Base-by-base conservation (phyloP, 352 stramenopile genomes). In the Elongisporangium anandrum region DNA sequence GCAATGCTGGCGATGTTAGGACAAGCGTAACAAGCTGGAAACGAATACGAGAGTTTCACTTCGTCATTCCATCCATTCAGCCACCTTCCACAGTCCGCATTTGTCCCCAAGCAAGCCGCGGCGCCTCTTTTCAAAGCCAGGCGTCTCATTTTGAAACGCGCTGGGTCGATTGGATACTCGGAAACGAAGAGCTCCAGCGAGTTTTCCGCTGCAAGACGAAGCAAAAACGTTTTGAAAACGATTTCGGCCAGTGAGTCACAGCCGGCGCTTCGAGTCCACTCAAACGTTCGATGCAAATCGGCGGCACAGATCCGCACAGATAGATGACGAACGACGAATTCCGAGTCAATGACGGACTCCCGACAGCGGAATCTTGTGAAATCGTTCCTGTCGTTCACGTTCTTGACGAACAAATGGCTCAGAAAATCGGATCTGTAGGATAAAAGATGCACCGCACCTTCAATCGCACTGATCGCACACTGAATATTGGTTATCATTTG, bases 1-100 rank as follows among this genome's bases (percentile, higher is more conserved):
- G 59, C 53, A 47, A 69, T 59, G 26, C 57, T 69, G 20, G 61
- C 58, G 65, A 69, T 69, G 38, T 59, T 65, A 7, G 57, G 58
- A 23, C 57, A 65, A 60, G 62, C 22, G 54, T 69, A 21, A 34
- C 58, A 69, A 9, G 26, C 24, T 50, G 63, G 63, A 57, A 57
- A 65, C 63, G 54, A 65, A 47, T 69, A 69, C 20, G 54, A 57
- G 58, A 50, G 29, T 6, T 26, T 56, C 50, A 54, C 20, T 39
- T 62, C 21, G 34, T 62, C 58, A 62, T 52, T 59, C 58, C 58
- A 69, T 4, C 41, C 9, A 29, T 17, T 21, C 49, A 65, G 41
- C 49, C 58, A 0, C 15, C 5, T 56, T 21, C 39, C 54, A 51
- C 52, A 29, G 53, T 60, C 39, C 5, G 2, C 10, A 45, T 17